Evolutionary conservation across 208 protist genomes (phyloP).

Genomic region (Sergeia podlipaevii): DNA sequence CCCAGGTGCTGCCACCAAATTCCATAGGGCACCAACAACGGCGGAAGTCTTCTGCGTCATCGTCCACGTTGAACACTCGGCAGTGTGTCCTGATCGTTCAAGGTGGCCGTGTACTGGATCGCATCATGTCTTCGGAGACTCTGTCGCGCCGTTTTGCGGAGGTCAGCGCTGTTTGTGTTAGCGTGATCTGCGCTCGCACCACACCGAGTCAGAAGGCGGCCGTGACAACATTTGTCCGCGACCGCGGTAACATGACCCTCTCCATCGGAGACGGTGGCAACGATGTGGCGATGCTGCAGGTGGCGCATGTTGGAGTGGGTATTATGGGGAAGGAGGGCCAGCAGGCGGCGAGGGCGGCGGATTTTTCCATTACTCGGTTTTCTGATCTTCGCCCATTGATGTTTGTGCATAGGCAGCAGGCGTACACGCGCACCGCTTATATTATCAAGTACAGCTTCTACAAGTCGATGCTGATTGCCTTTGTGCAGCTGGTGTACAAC

Average conservation of each 20-base stretch:
- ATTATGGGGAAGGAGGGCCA: slow-evolving; percentile 91
- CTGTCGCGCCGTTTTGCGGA: slow-evolving; percentile 42
- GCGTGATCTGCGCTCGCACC: slow-evolving; percentile 94
- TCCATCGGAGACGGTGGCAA: slow-evolving; percentile 96
- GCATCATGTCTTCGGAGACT: slow-evolving; percentile 46
- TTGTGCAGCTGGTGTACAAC: slow-evolving; percentile 92
- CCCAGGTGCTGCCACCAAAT: no score
- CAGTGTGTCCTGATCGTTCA: slow-evolving; percentile 47
- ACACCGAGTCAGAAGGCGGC: slow-evolving; percentile 93
- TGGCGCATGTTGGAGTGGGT: slow-evolving; percentile 91
- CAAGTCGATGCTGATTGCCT: slow-evolving; percentile 94
- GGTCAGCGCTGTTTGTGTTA: slow-evolving; percentile 54
- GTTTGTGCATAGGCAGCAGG: slow-evolving; percentile 94
- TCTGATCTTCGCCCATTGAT: slow-evolving; percentile 90
- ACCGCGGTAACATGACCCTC: slow-evolving; percentile 71
- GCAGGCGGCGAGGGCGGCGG: slow-evolving; percentile 91
- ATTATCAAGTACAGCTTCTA: slow-evolving; percentile 98
- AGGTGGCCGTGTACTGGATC: slow-evolving; percentile 55
- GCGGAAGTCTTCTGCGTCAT: no score
- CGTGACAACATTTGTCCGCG: slow-evolving; percentile 76
- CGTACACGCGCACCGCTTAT: slow-evolving; percentile 88
- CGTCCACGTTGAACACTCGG: no score
- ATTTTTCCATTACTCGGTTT: slow-evolving; percentile 94
- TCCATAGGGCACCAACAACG: no score
- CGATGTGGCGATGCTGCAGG: slow-evolving; percentile 95